Conservation (phyloP, 495 filamentous ascomycete species). For the Xylaria grammica region DNA sequence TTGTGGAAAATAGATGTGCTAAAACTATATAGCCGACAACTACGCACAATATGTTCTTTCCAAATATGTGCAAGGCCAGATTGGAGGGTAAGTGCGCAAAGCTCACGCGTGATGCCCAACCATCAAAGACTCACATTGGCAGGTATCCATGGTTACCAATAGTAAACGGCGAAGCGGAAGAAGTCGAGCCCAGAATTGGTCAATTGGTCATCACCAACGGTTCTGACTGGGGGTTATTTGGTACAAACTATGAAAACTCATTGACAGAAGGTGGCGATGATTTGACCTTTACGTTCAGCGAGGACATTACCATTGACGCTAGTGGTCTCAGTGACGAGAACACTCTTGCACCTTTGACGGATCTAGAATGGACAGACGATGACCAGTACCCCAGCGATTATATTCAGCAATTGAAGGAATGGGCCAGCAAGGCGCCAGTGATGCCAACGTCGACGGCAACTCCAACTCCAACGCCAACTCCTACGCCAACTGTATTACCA, state of each 20-base stretch:
- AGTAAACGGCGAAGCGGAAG: slow-evolving; percentile 4
- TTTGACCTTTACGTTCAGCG: slow-evolving; percentile 11
- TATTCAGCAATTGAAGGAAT: neutral
- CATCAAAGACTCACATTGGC: slow-evolving; percentile 5
- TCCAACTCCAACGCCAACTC: too few species aligned
- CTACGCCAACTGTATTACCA: slow-evolving; percentile 10
- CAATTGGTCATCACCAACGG: slow-evolving; percentile 15
- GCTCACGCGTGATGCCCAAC: neutral
- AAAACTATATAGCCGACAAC: neutral
- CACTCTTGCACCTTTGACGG: slow-evolving; percentile 14
- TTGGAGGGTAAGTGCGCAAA: slow-evolving; percentile 3
- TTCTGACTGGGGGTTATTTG: slow-evolving; percentile 16
- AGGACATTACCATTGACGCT: slow-evolving; percentile 14
- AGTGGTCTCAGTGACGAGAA: slow-evolving; percentile 13
- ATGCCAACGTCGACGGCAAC: slow-evolving; percentile 1
- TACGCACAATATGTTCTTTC: neutral
- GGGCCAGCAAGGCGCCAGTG: neutral
- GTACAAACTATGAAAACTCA: slow-evolving; percentile 11
- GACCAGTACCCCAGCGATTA: neutral
- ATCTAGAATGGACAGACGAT: slow-evolving; percentile 10
- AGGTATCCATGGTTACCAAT: slow-evolving; percentile 1
- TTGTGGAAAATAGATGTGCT: slow-evolving; percentile 4
- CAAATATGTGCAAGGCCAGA: slow-evolving; percentile 2
- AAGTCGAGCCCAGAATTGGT: slow-evolving; percentile 15
- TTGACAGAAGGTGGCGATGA: slow-evolving; percentile 15